These are phyloP conservation scores for Pythium phragmiticola DNA, from an alignment of 352 stramenopile genomes.

Conservation along the genomic window DNA sequence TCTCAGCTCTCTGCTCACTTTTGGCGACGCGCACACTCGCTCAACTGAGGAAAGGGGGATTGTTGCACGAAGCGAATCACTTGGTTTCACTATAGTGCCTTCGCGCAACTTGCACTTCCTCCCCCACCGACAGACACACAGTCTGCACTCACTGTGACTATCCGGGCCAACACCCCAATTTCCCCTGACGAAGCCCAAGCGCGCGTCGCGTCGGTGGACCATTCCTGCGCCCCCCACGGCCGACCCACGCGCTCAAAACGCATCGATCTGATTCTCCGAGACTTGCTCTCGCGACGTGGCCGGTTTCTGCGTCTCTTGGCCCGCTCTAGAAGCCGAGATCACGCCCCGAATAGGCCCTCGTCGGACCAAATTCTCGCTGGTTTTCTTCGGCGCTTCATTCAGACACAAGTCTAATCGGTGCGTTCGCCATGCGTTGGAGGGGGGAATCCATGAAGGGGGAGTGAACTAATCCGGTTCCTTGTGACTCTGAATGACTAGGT, in stretches of 20 bases:
- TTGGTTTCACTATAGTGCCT: constrained; percentile 28
- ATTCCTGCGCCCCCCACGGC: background rate
- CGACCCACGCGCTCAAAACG: constrained; percentile 4
- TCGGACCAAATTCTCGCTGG: background rate
- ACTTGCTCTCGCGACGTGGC: constrained; percentile 1
- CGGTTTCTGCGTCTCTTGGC: background rate
- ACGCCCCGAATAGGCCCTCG: background rate
- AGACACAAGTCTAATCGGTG: background rate
- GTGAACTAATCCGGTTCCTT: background rate
- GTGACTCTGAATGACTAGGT: background rate
- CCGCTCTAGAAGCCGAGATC: background rate
- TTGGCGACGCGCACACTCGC: constrained; percentile 18
- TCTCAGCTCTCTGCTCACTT: constrained; percentile 10
- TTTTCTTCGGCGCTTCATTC: background rate
- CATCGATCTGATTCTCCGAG: background rate
- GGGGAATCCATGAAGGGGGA: background rate
- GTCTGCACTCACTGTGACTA: constrained; percentile 15
- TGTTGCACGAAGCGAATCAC: constrained; percentile 26
- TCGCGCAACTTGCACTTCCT: constrained; percentile 27
- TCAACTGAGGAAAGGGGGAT: constrained; percentile 2
- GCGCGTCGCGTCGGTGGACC: constrained; percentile 5
- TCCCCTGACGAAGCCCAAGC: background rate
- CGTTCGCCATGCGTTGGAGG: background rate
- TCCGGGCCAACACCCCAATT: constrained; percentile 12
- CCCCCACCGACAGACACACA: constrained; percentile 10